Percentiles rank a stretch among this genome's conserved stretches.
Conservation (phyloP, 2,329 filamentous ascomycete genomes). For the Beauveria medogensis region DNA sequence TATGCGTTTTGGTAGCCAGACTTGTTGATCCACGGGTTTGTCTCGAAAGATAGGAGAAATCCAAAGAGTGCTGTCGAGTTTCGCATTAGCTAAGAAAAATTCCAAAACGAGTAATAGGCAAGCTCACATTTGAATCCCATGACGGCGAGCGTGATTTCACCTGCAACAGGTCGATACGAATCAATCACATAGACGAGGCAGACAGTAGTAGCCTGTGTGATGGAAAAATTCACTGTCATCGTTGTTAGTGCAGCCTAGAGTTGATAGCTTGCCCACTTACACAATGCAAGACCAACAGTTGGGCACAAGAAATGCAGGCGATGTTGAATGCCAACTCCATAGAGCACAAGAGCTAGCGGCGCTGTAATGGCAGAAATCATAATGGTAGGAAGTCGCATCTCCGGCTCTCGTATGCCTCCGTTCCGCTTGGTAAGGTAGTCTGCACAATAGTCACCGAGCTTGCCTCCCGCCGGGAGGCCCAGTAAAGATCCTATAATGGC, state of each 20-base stretch:
- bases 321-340: constrained; percentile 39
- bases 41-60: constrained; percentile 52
- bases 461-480: constrained; percentile 43
- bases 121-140: constrained; percentile 45
- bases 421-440: constrained; percentile 43
- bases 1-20: constrained; percentile 43
- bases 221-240: constrained; percentile 42
- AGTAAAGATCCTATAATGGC: constrained; percentile 39
- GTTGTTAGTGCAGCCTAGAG: constrained; percentile 1
- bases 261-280: constrained; percentile 26
- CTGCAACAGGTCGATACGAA: constrained; percentile 17
- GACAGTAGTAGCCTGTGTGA: constrained; percentile 48
- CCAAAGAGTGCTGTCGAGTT: constrained; percentile 33
- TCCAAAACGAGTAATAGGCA: not conserved
- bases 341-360: constrained; percentile 36
- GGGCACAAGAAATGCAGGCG: constrained; percentile 46
- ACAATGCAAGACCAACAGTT: constrained; percentile 44
- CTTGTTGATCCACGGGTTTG: constrained; percentile 47
- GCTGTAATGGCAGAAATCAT: constrained; percentile 22
- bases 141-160: constrained; percentile 34
- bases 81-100: not conserved
- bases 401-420: constrained; percentile 47
- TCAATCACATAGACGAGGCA: constrained; percentile 51
- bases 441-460: constrained; percentile 37
- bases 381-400: constrained; percentile 51